These are phyloP conservation scores for Tetrapisispora nanseiensis DNA, from an alignment of 805 yeast species.

Conservation along the genomic window DNA sequence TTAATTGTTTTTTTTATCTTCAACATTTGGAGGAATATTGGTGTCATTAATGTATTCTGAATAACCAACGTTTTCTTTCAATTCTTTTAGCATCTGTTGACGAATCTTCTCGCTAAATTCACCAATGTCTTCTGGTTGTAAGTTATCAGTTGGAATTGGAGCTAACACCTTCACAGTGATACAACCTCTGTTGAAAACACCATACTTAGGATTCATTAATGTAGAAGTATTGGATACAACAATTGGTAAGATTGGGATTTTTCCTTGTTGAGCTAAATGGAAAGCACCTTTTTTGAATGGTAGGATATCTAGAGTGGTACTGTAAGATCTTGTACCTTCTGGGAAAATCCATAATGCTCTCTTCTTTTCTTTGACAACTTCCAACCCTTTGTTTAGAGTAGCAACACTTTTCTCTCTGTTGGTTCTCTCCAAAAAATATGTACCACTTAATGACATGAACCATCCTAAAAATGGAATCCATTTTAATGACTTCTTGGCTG, in stretches of 20 bases:
- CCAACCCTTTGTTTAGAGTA: constrained; percentile 63
- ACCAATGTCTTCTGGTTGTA: constrained; percentile 63
- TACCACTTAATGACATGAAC: constrained; percentile 89
- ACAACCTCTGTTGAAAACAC: constrained; percentile 66
- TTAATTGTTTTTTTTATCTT: constrained; percentile 3
- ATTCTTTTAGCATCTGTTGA: constrained; percentile 41
- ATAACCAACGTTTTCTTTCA: constrained; percentile 30
- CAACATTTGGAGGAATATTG: constrained; percentile 18
- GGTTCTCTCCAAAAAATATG: constrained; percentile 81
- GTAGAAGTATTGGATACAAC: constrained; percentile 81
- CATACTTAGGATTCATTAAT: constrained; percentile 49
- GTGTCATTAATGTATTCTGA: constrained; percentile 29
- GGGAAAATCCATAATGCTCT: constrained; percentile 87
- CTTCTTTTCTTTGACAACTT: constrained; percentile 47
- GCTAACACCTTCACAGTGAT: constrained; percentile 71
- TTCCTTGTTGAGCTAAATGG: constrained; percentile 91
- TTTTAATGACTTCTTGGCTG: constrained; percentile 79
- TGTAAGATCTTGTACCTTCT: constrained; percentile 91
- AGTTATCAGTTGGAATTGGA: constrained; percentile 63
- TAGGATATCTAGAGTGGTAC: constrained; percentile 54
- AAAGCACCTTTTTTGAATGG: constrained; percentile 97
- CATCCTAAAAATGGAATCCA: constrained; percentile 89
- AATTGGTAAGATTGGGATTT: constrained; percentile 79
- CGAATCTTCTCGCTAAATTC: constrained; percentile 48
- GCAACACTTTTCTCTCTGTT: constrained; percentile 65